Evolutionary conservation across 768 basidiomycete genomes (phyloP).

Genomic region (Kwoniella dejecticola): DNA sequence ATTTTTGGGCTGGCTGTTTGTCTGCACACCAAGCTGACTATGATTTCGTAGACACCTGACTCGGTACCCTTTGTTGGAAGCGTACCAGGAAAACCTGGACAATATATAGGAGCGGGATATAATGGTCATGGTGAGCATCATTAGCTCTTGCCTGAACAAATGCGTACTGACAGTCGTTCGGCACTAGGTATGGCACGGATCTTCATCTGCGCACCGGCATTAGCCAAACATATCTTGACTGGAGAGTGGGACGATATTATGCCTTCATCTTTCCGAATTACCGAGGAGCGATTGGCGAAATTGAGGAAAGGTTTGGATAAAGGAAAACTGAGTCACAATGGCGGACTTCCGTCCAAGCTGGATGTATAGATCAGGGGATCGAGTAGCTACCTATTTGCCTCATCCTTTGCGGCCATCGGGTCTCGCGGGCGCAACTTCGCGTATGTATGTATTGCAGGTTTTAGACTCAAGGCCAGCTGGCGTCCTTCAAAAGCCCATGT

Average conservation of each 20-base stretch:
- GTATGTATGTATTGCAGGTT: too few species aligned
- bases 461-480: too few species aligned
- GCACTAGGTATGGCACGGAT: conserved; percentile 42
- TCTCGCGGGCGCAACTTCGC: too few species aligned
- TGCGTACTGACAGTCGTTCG: neutral
- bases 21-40: neutral
- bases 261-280: conserved; percentile 35
- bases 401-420: too few species aligned
- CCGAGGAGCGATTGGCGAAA: conserved; percentile 28
- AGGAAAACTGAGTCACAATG: conserved; percentile 17
- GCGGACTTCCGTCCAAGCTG: conserved; percentile 11
- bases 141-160: neutral
- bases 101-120: conserved; percentile 42
- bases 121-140: conserved; percentile 34
- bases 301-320: conserved; percentile 22
- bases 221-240: conserved; percentile 31
- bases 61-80: conserved; percentile 40
- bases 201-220: conserved; percentile 44
- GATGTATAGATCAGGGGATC: conserved; percentile 14
- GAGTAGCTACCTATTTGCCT: too few species aligned
- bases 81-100: conserved; percentile 41
- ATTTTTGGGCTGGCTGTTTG: neutral
- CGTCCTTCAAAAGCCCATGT: too few species aligned
- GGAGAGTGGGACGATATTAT: conserved; percentile 39
- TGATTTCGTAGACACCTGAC: conserved; percentile 41